Evolutionary conservation across 257 asterid species (phyloP).

Genomic region (Euphrasia confusa): DNA sequence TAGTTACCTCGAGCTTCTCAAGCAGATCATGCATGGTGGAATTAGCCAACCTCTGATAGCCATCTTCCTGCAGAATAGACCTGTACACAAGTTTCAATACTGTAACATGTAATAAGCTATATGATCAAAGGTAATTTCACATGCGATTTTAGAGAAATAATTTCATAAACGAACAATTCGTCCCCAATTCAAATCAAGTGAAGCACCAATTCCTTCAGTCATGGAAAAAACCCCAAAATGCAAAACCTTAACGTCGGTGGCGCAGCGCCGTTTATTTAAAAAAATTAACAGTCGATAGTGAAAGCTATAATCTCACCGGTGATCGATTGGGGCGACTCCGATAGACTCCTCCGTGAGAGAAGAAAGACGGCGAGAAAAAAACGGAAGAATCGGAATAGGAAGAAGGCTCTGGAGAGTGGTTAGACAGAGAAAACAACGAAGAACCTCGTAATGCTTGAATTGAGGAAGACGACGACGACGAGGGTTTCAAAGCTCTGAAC

Average conservation of each 20-base stretch:
- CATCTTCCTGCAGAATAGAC: slow-evolving; percentile 66
- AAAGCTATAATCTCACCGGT: slow-evolving; percentile 34
- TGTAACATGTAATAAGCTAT: slow-evolving; percentile 19
- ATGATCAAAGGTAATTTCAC: not conserved
- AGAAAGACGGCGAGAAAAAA: slow-evolving; percentile 32
- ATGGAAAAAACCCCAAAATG: not conserved
- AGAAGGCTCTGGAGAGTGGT: slow-evolving; percentile 19
- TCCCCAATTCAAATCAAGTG: slow-evolving; percentile 12
- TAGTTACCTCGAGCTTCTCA: slow-evolving; percentile 70
- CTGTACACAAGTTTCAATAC: slow-evolving; percentile 31
- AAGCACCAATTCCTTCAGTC: not conserved
- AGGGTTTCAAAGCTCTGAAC: slow-evolving; percentile 31
- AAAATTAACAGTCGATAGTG: not conserved
- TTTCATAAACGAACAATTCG: not conserved
- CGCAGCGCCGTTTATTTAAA: too few species aligned
- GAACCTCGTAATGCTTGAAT: slow-evolving; percentile 18
- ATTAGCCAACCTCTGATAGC: slow-evolving; percentile 72
- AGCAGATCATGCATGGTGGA: slow-evolving; percentile 72
- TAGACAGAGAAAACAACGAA: slow-evolving; percentile 13
- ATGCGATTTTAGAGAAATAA: not conserved
- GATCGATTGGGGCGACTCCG: slow-evolving; percentile 52
- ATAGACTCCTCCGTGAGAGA: slow-evolving; percentile 34
- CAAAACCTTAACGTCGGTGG: not conserved
- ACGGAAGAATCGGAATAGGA: slow-evolving; percentile 21
- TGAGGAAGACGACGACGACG: slow-evolving; percentile 24